phyloP scores from a whole-genome alignment of 2,329 filamentous ascomycete species.

The Pseudocercospora fijiensis region DNA sequence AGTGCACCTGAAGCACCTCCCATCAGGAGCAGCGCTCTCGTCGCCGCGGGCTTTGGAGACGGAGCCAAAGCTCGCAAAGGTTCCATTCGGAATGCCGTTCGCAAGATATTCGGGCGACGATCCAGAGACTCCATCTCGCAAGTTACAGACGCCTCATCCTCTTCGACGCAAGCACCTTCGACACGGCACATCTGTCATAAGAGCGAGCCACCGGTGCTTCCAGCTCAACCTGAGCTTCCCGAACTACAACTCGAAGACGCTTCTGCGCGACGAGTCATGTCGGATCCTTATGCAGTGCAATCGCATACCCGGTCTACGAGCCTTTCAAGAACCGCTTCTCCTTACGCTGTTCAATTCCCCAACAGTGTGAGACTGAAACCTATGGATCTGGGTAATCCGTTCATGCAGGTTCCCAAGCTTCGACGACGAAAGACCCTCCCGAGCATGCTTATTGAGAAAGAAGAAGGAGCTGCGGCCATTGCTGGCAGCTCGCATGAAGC shows the following conservation, averaged over 20 bases:
- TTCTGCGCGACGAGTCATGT: slow-evolving; percentile 3
- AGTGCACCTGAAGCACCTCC: slow-evolving; percentile 9
- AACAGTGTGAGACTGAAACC: slow-evolving; percentile 40
- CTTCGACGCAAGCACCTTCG: slow-evolving; percentile 1
- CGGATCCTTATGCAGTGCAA: slow-evolving; percentile 12
- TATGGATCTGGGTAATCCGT: slow-evolving; percentile 38
- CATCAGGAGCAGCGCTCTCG: slow-evolving; percentile 14
- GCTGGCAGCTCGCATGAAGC: slow-evolving; percentile 8
- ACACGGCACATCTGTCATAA: slow-evolving; percentile 37
- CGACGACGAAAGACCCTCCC: slow-evolving; percentile 37
- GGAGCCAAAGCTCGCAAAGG: slow-evolving; percentile 33
- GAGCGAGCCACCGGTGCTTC: slow-evolving; percentile 32
- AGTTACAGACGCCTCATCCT: slow-evolving; percentile 10
- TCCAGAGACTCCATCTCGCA: slow-evolving; percentile 30
- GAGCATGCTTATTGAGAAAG: slow-evolving; percentile 32
- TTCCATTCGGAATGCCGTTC: slow-evolving; percentile 39
- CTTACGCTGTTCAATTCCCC: slow-evolving; percentile 41
- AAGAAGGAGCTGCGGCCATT: slow-evolving; percentile 27
- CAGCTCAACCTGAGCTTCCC: slow-evolving; percentile 23
- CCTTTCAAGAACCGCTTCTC: slow-evolving; percentile 30
- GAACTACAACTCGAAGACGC: slow-evolving; percentile 20
- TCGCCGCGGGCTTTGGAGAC: slow-evolving; percentile 16
- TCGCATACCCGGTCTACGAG: slow-evolving; percentile 12
- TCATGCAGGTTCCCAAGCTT: slow-evolving; percentile 30
- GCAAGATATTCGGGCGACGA: slow-evolving; percentile 40